A percentile compares a stretch with the other conserved stretches of the same genome.
Evolutionary conservation across 371 early-diverging fungal species (phyloP).

Genomic region (Thermomucor indicae-seudaticae): DNA sequence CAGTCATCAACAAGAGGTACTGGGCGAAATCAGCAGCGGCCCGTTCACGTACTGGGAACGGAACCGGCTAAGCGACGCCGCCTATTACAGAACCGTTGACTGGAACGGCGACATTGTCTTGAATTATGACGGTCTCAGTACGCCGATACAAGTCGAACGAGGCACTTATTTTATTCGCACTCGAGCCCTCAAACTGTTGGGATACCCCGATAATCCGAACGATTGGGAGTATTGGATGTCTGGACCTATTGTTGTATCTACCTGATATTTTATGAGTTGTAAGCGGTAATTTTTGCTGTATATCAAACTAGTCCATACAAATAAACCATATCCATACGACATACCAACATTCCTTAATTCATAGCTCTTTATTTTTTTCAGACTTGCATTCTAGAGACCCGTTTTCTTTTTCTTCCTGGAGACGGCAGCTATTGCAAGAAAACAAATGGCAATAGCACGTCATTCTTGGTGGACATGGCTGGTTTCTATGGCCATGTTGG

Average conservation of each 20-base stretch:
- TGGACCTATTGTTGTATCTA: constrained; percentile 9
- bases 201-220: not conserved
- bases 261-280: not conserved
- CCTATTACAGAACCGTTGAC: constrained; percentile 1
- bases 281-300: not conserved
- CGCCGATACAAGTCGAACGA: not conserved
- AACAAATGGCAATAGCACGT: not conserved
- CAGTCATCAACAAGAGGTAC: not conserved
- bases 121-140: not conserved
- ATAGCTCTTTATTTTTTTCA: not conserved
- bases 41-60: constrained; percentile 22
- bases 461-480: not conserved
- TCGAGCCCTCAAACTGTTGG: constrained; percentile 9
- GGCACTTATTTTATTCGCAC: constrained; percentile 8
- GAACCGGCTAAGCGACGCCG: constrained; percentile 5
- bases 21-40: constrained; percentile 12
- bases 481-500: not conserved
- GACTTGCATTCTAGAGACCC: not conserved
- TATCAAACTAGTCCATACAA: no score
- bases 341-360: not conserved
- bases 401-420: not conserved
- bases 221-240: constrained; percentile 17
- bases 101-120: constrained; percentile 17
- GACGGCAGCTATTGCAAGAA: not conserved
- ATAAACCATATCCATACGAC: no score